These are phyloP conservation scores for Flammula alnicola DNA, from an alignment of 1,284 basidiomycete genomes.

Conservation along the genomic window DNA sequence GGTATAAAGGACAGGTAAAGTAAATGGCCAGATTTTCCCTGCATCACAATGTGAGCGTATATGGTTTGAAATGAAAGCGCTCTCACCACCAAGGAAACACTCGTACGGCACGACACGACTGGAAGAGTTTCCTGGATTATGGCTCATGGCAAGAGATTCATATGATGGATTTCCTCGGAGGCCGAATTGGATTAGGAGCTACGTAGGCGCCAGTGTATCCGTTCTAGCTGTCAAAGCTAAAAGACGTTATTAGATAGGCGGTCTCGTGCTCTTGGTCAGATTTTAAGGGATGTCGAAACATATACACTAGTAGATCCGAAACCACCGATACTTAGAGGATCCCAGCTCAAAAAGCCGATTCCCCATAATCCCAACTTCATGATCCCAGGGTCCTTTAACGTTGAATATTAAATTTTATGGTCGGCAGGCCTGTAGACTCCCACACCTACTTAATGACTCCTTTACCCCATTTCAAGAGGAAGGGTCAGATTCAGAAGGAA, in stretches of 20 bases:
- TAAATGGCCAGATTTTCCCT: too few relatives aligned
- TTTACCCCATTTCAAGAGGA: conserved; percentile 3
- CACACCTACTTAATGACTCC: conserved; percentile 14
- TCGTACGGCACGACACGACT: background rate
- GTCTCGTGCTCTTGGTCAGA: too few relatives aligned
- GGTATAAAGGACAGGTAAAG: too few relatives aligned
- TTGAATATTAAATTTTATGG: conserved; percentile 8
- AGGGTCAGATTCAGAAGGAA: conserved; percentile 1
- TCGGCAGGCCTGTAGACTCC: conserved; percentile 9
- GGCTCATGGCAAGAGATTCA: background rate
- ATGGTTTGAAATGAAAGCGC: too few relatives aligned
- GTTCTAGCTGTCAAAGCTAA: too few relatives aligned
- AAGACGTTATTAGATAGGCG: too few relatives aligned
- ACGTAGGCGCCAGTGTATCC: conserved; percentile 5
- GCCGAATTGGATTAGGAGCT: background rate
- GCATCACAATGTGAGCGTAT: too few relatives aligned
- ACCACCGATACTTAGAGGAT: background rate
- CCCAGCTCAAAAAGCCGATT: conserved; percentile 5
- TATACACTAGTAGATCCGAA: background rate
- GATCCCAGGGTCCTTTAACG: conserved; percentile 10
- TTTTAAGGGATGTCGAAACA: conserved; percentile 1
- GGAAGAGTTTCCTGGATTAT: background rate
- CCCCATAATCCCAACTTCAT: conserved; percentile 4
- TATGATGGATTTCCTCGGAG: background rate
- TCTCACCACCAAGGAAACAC: too few relatives aligned